Evolutionary conservation across 352 stramenopile species (phyloP), one percentile per base, ranked within the genome.

Genomic region (Globisporangium echinulatum): DNA sequence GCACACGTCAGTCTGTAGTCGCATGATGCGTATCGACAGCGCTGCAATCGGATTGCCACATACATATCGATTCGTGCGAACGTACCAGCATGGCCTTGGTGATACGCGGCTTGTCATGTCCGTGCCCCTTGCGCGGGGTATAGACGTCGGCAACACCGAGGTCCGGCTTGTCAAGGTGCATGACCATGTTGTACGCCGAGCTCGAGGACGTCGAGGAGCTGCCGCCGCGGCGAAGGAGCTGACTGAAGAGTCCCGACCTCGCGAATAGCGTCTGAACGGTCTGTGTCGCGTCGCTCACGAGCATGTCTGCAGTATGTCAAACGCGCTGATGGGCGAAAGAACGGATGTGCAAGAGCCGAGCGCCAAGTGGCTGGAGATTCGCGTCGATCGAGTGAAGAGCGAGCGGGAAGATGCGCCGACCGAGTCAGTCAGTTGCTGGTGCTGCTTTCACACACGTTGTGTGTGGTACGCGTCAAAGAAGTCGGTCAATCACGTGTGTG

Each of bases 21-120:
- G n/a, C 19, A 49, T 48, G 17, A 39, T 33, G 46, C 25, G 55
- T 33, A 56, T 49, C 44, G 3, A 67, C 33, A 50, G 9, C 15
- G 9, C 13, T 14, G 1, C 40, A 33, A 11, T 25, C 25, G 25
- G 25, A 25, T 25, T 25, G 25, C 25, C 25, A 25, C 25, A 25
- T 25, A 1, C 25, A 25, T 25, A 25, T 25, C 25, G 25, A 25
- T 25, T 25, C 13, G 37, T 11, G 33, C 39, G 43, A 57, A 56
- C 60, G 42, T 56, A 66, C 60, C 38, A 66, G 15, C 60, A 61
- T 9, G 54, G 53, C 47, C 36, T 66, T 66, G 40, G 40, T 66
- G 10, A 61, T 36, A 1, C 54, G 60, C 40, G 60, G 14, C 33
- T 50, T 48, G 47, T 58, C 25, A 39, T 49, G 38, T 40, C 56